phyloP scores from a whole-genome alignment of 306 rosid genomes.

The Hylodesmum podocarpum region DNA sequence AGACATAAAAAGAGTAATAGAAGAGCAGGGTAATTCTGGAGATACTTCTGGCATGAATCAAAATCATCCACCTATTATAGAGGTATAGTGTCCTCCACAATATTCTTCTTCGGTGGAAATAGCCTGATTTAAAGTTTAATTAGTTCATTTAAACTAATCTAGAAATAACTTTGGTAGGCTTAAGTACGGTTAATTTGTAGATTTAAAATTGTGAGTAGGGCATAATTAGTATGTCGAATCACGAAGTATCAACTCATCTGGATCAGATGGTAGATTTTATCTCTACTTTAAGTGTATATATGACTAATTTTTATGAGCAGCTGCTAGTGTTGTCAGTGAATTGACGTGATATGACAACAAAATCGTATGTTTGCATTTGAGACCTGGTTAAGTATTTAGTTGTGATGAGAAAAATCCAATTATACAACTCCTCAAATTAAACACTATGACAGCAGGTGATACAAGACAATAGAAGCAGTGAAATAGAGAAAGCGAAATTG shows the following conservation, averaged over 20 bases:
- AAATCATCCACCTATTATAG: conserved; percentile 50
- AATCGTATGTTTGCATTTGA: neutral
- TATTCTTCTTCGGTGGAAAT: neutral
- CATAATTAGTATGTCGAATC: neutral
- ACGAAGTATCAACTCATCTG: neutral
- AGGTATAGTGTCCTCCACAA: conserved; percentile 39
- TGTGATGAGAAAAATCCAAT: neutral
- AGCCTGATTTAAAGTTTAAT: neutral
- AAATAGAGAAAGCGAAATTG: conserved; percentile 31
- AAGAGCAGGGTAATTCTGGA: neutral
- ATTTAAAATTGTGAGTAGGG: neutral
- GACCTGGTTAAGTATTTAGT: neutral
- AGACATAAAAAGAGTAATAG: conserved; percentile 27
- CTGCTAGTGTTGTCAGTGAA: neutral
- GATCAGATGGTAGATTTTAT: neutral
- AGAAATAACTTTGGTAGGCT: neutral
- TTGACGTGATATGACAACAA: neutral
- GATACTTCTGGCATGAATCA: conserved; percentile 15
- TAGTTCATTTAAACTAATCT: neutral
- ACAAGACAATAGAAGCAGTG: conserved; percentile 15
- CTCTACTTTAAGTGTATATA: neutral
- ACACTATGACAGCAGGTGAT: conserved; percentile 38
- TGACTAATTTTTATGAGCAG: neutral
- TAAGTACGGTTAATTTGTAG: neutral
- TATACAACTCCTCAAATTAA: neutral